These are phyloP conservation scores for Paramicrosporidium saccamoebae DNA, from an alignment of 371 early-diverging fungal genomes.

Conservation along the genomic window DNA sequence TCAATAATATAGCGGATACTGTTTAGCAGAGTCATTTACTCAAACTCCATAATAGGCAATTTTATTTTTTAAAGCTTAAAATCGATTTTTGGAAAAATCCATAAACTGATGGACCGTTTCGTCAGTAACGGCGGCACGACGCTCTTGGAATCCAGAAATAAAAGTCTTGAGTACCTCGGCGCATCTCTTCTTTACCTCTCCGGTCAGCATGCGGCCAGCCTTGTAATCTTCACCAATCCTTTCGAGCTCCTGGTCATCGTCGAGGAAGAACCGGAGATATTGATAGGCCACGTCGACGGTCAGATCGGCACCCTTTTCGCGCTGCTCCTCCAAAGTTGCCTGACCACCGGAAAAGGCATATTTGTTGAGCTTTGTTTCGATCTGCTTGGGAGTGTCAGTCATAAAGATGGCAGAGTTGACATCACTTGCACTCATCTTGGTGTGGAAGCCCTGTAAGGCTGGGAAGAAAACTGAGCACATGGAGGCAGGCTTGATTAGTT, in stretches of 20 bases:
- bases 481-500: slow-evolving; percentile 83
- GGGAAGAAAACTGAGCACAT: slow-evolving; percentile 93
- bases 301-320: slow-evolving; percentile 65
- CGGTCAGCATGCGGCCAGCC: slow-evolving; percentile 59
- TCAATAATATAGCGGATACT: too few relatives aligned
- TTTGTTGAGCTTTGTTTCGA: slow-evolving; percentile 94
- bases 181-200: slow-evolving; percentile 75
- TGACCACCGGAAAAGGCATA: slow-evolving; percentile 92
- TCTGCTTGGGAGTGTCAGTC: slow-evolving; percentile 64
- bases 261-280: slow-evolving; percentile 84
- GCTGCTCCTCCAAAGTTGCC: slow-evolving; percentile 70
- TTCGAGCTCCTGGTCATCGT: slow-evolving; percentile 75
- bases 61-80: too few relatives aligned
- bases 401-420: slow-evolving; percentile 77
- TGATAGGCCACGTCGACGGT: slow-evolving; percentile 91
- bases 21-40: too few relatives aligned
- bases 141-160: slow-evolving; percentile 54
- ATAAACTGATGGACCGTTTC: slow-evolving; percentile 22
- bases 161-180: slow-evolving; percentile 53
- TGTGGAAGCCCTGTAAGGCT: slow-evolving; percentile 75
- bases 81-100: too few relatives aligned
- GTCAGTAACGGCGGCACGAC: slow-evolving; percentile 22
- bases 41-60: too few relatives aligned
- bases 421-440: slow-evolving; percentile 94
- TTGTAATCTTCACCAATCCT: slow-evolving; percentile 34